A percentile compares a stretch with the other conserved stretches of the same genome.
Evolutionary conservation across 83 land plant species (phyloP).

Genomic region (Picea abies): DNA sequence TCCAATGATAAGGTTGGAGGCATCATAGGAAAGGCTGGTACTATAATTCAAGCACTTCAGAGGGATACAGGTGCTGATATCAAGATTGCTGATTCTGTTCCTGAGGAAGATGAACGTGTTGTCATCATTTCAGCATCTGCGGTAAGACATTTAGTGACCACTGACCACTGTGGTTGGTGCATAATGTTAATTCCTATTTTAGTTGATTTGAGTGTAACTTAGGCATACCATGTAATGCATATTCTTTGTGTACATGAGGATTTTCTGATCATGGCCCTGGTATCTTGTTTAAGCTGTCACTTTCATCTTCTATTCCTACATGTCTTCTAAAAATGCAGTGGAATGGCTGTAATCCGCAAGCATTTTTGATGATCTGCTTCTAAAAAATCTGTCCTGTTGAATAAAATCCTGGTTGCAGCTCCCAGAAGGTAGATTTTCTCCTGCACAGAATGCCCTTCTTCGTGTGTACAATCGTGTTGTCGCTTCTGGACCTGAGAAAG

Average conservation of each 20-base stretch:
- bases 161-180: background rate
- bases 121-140: constrained; percentile 62
- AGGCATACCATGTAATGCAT: background rate
- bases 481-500: constrained; percentile 32
- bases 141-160: constrained; percentile 35
- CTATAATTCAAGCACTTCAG: constrained; percentile 61
- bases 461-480: constrained; percentile 61
- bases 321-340: background rate
- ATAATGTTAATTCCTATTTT: background rate
- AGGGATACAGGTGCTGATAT: constrained; percentile 70
- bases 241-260: too few species aligned
- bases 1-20: constrained; percentile 76
- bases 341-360: background rate
- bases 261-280: too few species aligned
- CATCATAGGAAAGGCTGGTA: constrained; percentile 82
- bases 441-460: constrained; percentile 64
- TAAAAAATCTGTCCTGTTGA: background rate
- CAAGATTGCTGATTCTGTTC: constrained; percentile 54
- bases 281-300: too few species aligned
- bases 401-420: constrained; percentile 32
- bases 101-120: constrained; percentile 73
- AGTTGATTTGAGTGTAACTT: background rate
- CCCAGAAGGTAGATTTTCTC: constrained; percentile 59
- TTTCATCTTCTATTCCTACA: background rate
- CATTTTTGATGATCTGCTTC: background rate